Evolutionary conservation across 225 moss, liverwort and hornwort genomes (phyloP).

Genomic region (Physcomitrellopsis africana): DNA sequence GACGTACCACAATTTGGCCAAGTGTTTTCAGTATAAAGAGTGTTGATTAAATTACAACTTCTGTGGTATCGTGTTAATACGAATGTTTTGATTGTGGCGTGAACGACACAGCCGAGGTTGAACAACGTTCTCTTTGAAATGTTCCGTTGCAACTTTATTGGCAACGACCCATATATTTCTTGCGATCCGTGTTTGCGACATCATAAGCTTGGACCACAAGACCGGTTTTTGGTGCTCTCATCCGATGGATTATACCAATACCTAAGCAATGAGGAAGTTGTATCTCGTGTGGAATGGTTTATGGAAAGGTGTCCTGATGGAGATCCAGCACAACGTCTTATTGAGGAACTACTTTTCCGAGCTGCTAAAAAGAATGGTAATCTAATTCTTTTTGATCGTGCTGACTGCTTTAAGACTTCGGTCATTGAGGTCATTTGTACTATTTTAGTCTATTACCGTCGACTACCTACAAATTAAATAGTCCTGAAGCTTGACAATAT

Average conservation of each 20-base stretch:
- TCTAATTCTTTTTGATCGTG: background rate
- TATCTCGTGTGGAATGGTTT: conserved; percentile 94
- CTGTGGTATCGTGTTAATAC: background rate
- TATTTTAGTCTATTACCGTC: too few relatives aligned
- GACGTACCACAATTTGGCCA: background rate
- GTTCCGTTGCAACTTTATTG: conserved; percentile 96
- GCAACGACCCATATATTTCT: conserved; percentile 82
- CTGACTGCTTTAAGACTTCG: too few relatives aligned
- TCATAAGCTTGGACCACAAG: conserved; percentile 90
- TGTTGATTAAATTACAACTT: background rate
- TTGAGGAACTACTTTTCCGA: conserved; percentile 94
- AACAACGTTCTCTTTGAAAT: conserved; percentile 97
- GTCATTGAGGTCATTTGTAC: too few relatives aligned
- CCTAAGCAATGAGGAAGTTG: conserved; percentile 96
- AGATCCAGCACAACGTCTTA: conserved; percentile 97
- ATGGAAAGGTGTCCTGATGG: conserved; percentile 98
- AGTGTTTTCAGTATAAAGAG: background rate
- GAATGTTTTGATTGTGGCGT: conserved; percentile 24
- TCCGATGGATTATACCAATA: conserved; percentile 99
- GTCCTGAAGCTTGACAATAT: too few relatives aligned
- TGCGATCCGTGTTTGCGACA: conserved; percentile 92
- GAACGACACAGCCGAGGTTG: conserved; percentile 82
- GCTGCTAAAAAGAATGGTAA: conserved; percentile 98
- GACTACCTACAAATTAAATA: too few relatives aligned
- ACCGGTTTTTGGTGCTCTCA: conserved; percentile 98